These are phyloP conservation scores for Aspergillus sp. DNA, from an alignment of 2,329 filamentous ascomycete species.

Conservation along the genomic window DNA sequence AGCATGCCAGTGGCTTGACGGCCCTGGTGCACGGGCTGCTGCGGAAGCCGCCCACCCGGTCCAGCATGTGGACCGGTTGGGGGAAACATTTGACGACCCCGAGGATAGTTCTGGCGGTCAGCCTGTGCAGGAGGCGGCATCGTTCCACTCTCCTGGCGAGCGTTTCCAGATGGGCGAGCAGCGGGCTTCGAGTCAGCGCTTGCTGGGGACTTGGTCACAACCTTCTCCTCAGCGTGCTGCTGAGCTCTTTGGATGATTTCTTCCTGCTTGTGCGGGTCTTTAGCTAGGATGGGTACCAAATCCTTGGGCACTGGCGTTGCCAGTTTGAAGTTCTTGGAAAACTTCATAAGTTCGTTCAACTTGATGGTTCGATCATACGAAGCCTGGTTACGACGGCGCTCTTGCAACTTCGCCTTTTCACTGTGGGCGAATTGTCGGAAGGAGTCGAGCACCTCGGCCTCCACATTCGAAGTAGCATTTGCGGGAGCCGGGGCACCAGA, in stretches of 20 bases:
- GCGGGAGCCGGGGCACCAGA: conserved; percentile 42
- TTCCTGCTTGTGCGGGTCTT: conserved; percentile 92
- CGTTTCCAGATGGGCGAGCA: conserved; percentile 49
- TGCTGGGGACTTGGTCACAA: conserved; percentile 47
- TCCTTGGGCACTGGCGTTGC: conserved; percentile 89
- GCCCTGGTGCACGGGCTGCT: conserved; percentile 46
- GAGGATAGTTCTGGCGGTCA: conserved; percentile 52
- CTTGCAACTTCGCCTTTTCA: conserved; percentile 63
- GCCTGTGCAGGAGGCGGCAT: conserved; percentile 39
- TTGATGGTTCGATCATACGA: conserved; percentile 84
- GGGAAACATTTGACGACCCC: conserved; percentile 49
- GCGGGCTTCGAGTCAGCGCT: conserved; percentile 57
- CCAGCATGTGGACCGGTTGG: conserved; percentile 51
- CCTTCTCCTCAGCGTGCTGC: conserved; percentile 66
- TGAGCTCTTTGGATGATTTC: conserved; percentile 88
- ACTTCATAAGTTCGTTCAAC: conserved; percentile 91
- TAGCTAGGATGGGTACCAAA: conserved; percentile 90
- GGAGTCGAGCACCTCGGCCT: conserved; percentile 62
- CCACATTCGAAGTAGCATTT: conserved; percentile 62
- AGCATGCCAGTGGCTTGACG: conserved; percentile 50
- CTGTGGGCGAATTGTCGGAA: conserved; percentile 66
- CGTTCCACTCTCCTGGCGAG: conserved; percentile 46
- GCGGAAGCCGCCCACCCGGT: conserved; percentile 41
- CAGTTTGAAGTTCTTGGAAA: conserved; percentile 91
- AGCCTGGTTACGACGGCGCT: conserved; percentile 57